Percentiles rank a stretch among this genome's conserved stretches.
These are phyloP conservation scores for Magnusiomyces tetraspermus DNA, from an alignment of 1,139 yeast genomes.

Conservation along the genomic window DNA sequence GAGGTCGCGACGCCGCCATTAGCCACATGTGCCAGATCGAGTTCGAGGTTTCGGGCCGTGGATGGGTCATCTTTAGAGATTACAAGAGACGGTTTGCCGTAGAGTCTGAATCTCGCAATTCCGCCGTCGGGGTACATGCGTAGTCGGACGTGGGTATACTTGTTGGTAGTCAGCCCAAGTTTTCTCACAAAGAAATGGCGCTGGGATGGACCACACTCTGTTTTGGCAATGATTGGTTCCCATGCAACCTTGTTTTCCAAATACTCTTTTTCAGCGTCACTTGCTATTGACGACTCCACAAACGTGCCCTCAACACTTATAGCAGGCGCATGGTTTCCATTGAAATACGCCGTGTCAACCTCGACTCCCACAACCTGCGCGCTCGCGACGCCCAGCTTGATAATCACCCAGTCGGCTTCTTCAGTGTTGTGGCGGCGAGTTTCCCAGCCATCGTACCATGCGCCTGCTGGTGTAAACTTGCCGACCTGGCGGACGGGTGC, in stretches of 20 bases:
- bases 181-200: slow-evolving; percentile 66
- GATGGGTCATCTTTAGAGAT: no score
- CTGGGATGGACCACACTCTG: slow-evolving; percentile 82
- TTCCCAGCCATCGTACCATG: slow-evolving; percentile 99
- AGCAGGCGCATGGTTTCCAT: slow-evolving; percentile 89
- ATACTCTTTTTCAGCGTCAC: slow-evolving; percentile 22
- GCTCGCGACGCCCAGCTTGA: slow-evolving; percentile 74
- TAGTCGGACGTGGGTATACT: slow-evolving; percentile 70
- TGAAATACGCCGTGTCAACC: slow-evolving; percentile 85
- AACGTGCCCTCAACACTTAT: slow-evolving; percentile 73
- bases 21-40: slow-evolving; percentile 74
- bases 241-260: slow-evolving; percentile 39
- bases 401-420: slow-evolving; percentile 77
- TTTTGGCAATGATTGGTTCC: slow-evolving; percentile 58
- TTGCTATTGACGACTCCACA: not conserved
- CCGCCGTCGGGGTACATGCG: slow-evolving; percentile 98
- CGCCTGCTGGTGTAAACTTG: slow-evolving; percentile 73
- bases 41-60: slow-evolving; percentile 33
- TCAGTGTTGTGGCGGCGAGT: slow-evolving; percentile 83
- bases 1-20: slow-evolving; percentile 84
- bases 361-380: slow-evolving; percentile 77
- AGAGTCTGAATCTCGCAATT: slow-evolving; percentile 83
- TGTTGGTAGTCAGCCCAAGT: slow-evolving; percentile 42
- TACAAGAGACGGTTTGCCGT: slow-evolving; percentile 69
- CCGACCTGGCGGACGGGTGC: slow-evolving; percentile 75